These are phyloP conservation scores for Hericium rajendrae DNA, from an alignment of 768 basidiomycete species.

Conservation along the genomic window DNA sequence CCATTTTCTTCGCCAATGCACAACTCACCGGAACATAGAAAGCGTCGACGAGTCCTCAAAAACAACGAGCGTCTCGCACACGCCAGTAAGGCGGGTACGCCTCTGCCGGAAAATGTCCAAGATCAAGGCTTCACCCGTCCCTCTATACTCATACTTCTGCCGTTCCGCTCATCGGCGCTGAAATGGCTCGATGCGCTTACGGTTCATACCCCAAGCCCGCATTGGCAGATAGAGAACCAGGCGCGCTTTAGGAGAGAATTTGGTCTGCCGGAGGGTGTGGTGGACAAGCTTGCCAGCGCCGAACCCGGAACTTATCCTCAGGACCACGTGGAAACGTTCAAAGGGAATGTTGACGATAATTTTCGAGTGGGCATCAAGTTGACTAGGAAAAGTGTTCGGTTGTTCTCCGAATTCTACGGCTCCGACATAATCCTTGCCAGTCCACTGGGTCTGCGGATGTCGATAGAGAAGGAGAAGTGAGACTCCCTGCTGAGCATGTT, in stretches of 20 bases:
- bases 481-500: conserved; percentile 18
- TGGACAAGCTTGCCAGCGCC: conserved; percentile 72
- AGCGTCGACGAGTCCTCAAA: conserved; percentile 80
- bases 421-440: conserved; percentile 91
- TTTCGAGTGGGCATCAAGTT: conserved; percentile 90
- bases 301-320: conserved; percentile 69
- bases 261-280: conserved; percentile 63
- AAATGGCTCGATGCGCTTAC: conserved; percentile 77
- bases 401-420: conserved; percentile 85
- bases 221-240: conserved; percentile 83
- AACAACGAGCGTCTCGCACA: conserved; percentile 89
- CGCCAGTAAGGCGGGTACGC: conserved; percentile 44
- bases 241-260: conserved; percentile 78
- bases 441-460: conserved; percentile 83
- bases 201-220: conserved; percentile 58
- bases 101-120: conserved; percentile 67
- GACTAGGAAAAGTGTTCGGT: conserved; percentile 83
- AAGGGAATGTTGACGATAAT: conserved; percentile 94
- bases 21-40: conserved; percentile 40
- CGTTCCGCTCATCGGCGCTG: conserved; percentile 83
- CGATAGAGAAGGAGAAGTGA: conserved; percentile 90
- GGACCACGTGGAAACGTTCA: conserved; percentile 91
- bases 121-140: conserved; percentile 99
- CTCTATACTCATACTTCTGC: conserved; percentile 83
- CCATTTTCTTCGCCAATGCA: neutral